A percentile compares a stretch with the other conserved stretches of the same genome.
phyloP scores from a whole-genome alignment of 2,329 filamentous ascomycete species.

The Cordyceps pruinosa region DNA sequence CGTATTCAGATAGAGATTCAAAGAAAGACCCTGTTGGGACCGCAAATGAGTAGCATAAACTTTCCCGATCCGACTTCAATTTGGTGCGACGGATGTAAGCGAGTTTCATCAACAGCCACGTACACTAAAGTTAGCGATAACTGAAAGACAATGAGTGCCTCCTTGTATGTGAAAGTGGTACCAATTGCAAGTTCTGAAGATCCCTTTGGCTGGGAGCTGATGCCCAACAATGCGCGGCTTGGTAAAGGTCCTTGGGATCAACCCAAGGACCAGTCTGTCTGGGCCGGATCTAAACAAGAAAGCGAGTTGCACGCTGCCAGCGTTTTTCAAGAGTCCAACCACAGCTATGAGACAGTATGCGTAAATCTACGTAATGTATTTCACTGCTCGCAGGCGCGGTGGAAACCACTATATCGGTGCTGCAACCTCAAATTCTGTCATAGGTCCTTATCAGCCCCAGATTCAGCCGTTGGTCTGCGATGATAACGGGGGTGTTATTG shows the following conservation, averaged over 20 bases:
- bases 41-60: not conserved
- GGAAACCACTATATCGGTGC: slow-evolving; percentile 12
- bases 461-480: slow-evolving; percentile 6
- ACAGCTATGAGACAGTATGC: not conserved
- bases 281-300: slow-evolving; percentile 12
- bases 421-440: slow-evolving; percentile 8
- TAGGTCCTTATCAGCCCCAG: slow-evolving; percentile 4
- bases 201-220: not conserved
- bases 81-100: slow-evolving; percentile 11
- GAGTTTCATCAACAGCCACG: not conserved
- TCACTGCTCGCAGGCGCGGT: not conserved
- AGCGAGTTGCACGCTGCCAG: not conserved
- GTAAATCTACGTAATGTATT: slow-evolving; percentile 12
- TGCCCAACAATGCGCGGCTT: not conserved
- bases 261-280: slow-evolving; percentile 6
- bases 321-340: not conserved
- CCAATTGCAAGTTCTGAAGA: slow-evolving; percentile 8
- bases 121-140: not conserved
- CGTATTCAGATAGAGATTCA: not conserved
- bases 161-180: slow-evolving; percentile 2
- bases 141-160: slow-evolving; percentile 12
- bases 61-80: slow-evolving; percentile 11
- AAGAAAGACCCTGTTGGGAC: slow-evolving; percentile 1
- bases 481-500: not conserved
- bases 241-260: slow-evolving; percentile 9